These are phyloP conservation scores for Insectozyma bohioensis DNA, from an alignment of 1,139 yeast species.

Conservation along the genomic window DNA sequence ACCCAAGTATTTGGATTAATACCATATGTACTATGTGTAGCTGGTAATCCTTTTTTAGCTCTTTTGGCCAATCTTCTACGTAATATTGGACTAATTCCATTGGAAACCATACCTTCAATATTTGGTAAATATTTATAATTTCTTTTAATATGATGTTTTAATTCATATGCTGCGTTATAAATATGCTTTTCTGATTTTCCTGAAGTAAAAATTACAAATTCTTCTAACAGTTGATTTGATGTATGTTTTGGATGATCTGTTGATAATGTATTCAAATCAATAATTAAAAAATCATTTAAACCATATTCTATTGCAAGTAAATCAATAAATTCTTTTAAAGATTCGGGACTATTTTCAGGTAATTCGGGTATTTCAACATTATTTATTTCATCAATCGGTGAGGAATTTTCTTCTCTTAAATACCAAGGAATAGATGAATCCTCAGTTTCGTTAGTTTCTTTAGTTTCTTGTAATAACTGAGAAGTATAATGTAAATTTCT, in stretches of 20 bases:
- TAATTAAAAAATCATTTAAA: constrained; percentile 55
- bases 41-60: constrained; percentile 54
- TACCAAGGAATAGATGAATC: constrained; percentile 57
- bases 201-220: constrained; percentile 65
- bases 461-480: too few relatives aligned
- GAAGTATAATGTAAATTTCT: too few relatives aligned
- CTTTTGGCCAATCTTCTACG: constrained; percentile 63
- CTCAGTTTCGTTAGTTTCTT: background rate
- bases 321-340: constrained; percentile 45
- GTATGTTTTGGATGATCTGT: constrained; percentile 41
- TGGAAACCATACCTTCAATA: constrained; percentile 72
- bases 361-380: constrained; percentile 39
- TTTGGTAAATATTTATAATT: constrained; percentile 39
- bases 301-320: constrained; percentile 63
- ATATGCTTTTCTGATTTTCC: constrained; percentile 81
- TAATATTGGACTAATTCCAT: constrained; percentile 55
- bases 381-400: constrained; percentile 29
- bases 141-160: constrained; percentile 42
- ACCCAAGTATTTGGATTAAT: constrained; percentile 73
- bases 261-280: constrained; percentile 44
- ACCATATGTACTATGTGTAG: constrained; percentile 59
- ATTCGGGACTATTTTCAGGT: constrained; percentile 57
- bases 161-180: constrained; percentile 64
- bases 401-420: constrained; percentile 50
- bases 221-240: constrained; percentile 29